These are phyloP conservation scores for Penicillium herquei DNA, from an alignment of 495 filamentous ascomycete species.

Conservation along the genomic window DNA sequence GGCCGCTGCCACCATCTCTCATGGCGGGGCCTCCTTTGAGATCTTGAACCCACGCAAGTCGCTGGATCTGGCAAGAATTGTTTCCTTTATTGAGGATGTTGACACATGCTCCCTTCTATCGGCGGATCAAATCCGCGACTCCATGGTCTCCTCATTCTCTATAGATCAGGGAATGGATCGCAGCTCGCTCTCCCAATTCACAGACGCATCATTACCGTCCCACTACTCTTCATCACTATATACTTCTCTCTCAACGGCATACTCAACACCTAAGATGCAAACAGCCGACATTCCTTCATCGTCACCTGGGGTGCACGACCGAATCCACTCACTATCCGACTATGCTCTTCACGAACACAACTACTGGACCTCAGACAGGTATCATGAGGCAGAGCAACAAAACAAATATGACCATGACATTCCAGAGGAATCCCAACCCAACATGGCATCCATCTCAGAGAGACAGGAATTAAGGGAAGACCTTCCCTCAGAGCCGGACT, in stretches of 20 bases:
- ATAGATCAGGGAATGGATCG: conserved; percentile 23
- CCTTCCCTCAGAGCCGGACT: conserved; percentile 7
- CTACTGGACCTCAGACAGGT: conserved; percentile 14
- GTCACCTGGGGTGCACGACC: conserved; percentile 22
- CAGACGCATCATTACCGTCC: conserved; percentile 28
- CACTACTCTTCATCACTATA: conserved; percentile 27
- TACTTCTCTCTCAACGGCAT: conserved; percentile 9
- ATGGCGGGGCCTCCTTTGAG: conserved; percentile 45
- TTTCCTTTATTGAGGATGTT: conserved; percentile 44
- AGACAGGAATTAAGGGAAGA: conserved; percentile 20
- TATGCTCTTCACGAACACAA: conserved; percentile 18
- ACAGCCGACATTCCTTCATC: conserved; percentile 19
- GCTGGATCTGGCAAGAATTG: conserved; percentile 37
- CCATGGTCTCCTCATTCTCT: conserved; percentile 18
- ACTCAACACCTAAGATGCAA: conserved; percentile 18
- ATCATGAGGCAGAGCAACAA: conserved; percentile 7
- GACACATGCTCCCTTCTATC: conserved; percentile 28
- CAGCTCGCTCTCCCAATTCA: conserved; percentile 26
- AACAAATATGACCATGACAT: conserved; percentile 13
- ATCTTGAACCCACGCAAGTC: conserved; percentile 48
- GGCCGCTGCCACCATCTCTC: conserved; percentile 34
- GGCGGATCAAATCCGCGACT: conserved; percentile 24
- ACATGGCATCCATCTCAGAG: conserved; percentile 31
- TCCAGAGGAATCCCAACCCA: conserved; percentile 20
- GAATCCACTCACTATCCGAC: conserved; percentile 24